Percentiles rank a stretch among this genome's conserved stretches.
Conservation (phyloP, 2,329 filamentous ascomycete species). For the Arthrobotrys megalospora region DNA sequence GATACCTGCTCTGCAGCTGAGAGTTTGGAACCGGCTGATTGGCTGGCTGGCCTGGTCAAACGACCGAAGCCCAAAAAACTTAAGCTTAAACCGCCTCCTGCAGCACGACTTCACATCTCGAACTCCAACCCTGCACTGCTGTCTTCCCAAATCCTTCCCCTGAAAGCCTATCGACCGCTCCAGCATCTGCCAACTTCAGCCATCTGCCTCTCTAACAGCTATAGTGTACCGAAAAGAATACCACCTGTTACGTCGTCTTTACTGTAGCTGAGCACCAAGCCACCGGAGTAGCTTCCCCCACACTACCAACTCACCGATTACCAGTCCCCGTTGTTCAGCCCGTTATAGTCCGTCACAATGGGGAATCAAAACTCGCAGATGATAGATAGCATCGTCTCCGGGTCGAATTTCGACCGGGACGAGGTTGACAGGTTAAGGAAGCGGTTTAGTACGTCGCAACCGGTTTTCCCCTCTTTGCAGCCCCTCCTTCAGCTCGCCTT, state of each 20-base stretch:
- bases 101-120: conserved; percentile 36
- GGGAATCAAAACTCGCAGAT: conserved; percentile 80
- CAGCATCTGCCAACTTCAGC: conserved; percentile 31
- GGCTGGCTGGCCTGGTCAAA: conserved; percentile 45
- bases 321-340: conserved; percentile 27
- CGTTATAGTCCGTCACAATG: conserved; percentile 69
- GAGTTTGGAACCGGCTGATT: conserved; percentile 52
- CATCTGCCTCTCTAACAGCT: conserved; percentile 67
- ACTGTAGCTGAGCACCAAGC: conserved; percentile 4
- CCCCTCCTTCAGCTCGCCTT: conserved; percentile 21
- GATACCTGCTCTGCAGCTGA: background rate
- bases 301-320: conserved; percentile 3
- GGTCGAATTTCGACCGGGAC: conserved; percentile 97
- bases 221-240: background rate
- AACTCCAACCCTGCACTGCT: conserved; percentile 4
- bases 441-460: conserved; percentile 77
- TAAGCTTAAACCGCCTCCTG: conserved; percentile 56
- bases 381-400: conserved; percentile 95
- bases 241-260: conserved; percentile 43
- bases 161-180: background rate
- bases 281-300: background rate
- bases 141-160: conserved; percentile 15
- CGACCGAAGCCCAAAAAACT: conserved; percentile 56
- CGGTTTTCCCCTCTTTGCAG: conserved; percentile 25
- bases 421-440: conserved; percentile 96